Evolutionary conservation across 331 rosid species (phyloP).

Genomic region (Malus hybrid): DNA sequence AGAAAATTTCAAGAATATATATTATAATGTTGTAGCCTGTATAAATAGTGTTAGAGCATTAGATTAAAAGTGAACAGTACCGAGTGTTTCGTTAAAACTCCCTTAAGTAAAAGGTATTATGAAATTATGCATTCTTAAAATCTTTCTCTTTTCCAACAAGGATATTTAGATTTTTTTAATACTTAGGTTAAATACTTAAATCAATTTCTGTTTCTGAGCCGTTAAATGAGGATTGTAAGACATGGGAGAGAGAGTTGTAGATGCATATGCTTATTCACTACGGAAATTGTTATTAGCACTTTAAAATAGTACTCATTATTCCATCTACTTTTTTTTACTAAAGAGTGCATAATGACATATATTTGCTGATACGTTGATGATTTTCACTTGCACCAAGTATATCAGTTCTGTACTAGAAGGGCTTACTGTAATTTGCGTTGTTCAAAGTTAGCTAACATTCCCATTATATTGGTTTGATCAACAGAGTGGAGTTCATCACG

Average conservation of each 20-base stretch:
- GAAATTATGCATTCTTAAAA: background rate
- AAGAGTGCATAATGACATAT: background rate
- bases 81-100: too few relatives aligned
- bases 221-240: background rate
- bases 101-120: too few relatives aligned
- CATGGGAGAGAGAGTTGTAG: background rate
- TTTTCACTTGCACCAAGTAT: background rate
- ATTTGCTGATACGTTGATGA: background rate
- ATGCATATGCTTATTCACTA: background rate
- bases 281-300: background rate
- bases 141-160: background rate
- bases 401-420: background rate
- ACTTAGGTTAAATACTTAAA: background rate
- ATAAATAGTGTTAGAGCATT: background rate
- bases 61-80: background rate
- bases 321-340: background rate
- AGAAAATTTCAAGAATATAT: too few relatives aligned
- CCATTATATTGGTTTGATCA: background rate
- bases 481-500: constrained; percentile 95
- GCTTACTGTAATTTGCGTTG: background rate
- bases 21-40: background rate
- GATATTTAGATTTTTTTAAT: background rate
- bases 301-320: too few relatives aligned
- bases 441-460: background rate
- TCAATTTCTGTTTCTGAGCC: background rate